A percentile compares a stretch with the other conserved stretches of the same genome.
Conservation (phyloP, 768 basidiomycete species). For the Dictyophora rubrovolvata region DNA sequence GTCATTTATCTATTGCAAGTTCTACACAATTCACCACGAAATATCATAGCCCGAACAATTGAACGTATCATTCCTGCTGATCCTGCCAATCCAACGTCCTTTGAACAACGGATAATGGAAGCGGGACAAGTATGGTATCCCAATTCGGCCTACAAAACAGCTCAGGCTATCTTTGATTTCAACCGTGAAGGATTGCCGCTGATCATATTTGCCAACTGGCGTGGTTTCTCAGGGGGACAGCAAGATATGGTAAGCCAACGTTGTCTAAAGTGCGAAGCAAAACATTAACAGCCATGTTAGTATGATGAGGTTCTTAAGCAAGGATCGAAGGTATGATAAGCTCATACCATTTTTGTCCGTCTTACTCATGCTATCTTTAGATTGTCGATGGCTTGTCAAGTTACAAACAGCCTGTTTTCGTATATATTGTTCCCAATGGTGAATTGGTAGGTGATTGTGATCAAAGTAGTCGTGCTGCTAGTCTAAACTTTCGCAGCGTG, state of each 20-base stretch:
- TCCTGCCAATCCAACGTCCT: slow-evolving; percentile 92
- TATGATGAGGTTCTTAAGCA: slow-evolving; percentile 96
- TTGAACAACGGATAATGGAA: slow-evolving; percentile 97
- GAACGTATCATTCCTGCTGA: slow-evolving; percentile 96
- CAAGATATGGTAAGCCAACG: slow-evolving; percentile 69
- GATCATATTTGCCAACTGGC: slow-evolving; percentile 99
- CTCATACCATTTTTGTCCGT: neutral
- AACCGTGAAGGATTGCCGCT: slow-evolving; percentile 93
- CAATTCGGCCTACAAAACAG: slow-evolving; percentile 98
- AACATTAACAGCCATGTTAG: slow-evolving; percentile 4
- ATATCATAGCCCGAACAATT: slow-evolving; percentile 60
- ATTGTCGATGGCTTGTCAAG: slow-evolving; percentile 96
- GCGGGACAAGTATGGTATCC: slow-evolving; percentile 99
- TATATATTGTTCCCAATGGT: slow-evolving; percentile 97
- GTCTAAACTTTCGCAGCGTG: slow-evolving; percentile 37
- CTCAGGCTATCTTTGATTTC: slow-evolving; percentile 98
- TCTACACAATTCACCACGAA: neutral
- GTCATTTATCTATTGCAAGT: neutral
- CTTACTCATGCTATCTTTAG: slow-evolving; percentile 16
- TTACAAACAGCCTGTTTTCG: slow-evolving; percentile 96
- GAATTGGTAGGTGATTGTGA: slow-evolving; percentile 44
- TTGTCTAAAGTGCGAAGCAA: neutral
- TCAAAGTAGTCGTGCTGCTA: neutral
- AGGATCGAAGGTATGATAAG: slow-evolving; percentile 57
- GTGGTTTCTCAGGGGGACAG: slow-evolving; percentile 99